Conservation (phyloP, 78 protist genomes). For the Chrysochromulina tobinii region DNA sequence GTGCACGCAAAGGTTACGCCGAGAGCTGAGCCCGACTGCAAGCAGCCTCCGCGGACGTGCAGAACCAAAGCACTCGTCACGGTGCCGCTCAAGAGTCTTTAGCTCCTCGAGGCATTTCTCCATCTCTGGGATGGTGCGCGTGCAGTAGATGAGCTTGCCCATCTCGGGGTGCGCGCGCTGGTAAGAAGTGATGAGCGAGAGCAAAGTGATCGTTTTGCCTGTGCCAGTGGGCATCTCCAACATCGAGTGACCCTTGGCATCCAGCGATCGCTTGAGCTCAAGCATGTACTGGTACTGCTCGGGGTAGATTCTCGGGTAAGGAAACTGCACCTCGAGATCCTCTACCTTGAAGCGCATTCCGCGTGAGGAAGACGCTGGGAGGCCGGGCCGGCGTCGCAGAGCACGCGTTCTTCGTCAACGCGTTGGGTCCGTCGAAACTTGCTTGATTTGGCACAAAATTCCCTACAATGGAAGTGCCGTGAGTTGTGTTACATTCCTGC, state of each 20-base stretch:
- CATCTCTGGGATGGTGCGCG: constrained; percentile 97
- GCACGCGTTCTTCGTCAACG: no score
- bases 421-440: no score
- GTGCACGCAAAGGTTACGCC: constrained; percentile 74
- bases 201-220: constrained; percentile 96
- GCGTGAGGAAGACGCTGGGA: no score
- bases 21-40: constrained; percentile 81
- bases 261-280: constrained; percentile 82
- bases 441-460: no score
- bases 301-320: constrained; percentile 93
- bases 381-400: no score
- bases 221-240: constrained; percentile 99
- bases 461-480: no score
- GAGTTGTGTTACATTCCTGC: no score
- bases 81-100: background rate
- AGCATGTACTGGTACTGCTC: constrained; percentile 97
- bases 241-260: constrained; percentile 54
- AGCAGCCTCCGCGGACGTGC: background rate
- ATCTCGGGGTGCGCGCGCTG: constrained; percentile 58
- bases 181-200: constrained; percentile 74
- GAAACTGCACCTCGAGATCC: constrained; percentile 90
- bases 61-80: background rate
- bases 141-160: constrained; percentile 89
- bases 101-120: constrained; percentile 87
- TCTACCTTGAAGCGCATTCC: constrained; percentile 73